These are phyloP conservation scores for Aspergillus fumigatiaffinis DNA, from an alignment of 2,329 filamentous ascomycete genomes.

Conservation along the genomic window DNA sequence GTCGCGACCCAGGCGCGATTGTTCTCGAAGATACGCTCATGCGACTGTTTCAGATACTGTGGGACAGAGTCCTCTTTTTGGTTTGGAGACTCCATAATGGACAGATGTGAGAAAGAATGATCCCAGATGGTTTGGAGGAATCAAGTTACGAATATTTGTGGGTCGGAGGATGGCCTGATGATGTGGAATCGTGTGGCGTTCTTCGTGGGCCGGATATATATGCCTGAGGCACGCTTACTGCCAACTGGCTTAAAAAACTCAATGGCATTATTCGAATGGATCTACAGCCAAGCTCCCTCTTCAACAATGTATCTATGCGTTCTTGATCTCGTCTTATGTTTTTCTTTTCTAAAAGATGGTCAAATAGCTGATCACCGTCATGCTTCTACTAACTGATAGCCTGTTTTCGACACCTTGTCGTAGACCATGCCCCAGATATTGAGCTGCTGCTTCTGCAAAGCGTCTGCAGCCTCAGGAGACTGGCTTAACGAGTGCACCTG, in stretches of 20 bases:
- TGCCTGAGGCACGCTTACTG: too few species aligned
- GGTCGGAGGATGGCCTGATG: too few species aligned
- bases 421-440: constrained; percentile 17
- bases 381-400: neutral
- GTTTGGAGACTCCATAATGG: neutral
- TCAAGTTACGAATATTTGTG: too few species aligned
- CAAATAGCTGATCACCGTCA: neutral
- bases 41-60: constrained; percentile 42
- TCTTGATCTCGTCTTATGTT: too few species aligned
- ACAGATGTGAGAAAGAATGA: neutral
- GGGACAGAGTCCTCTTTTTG: neutral
- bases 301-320: too few species aligned
- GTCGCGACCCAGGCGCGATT: constrained; percentile 63
- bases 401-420: constrained; percentile 1
- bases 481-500: constrained; percentile 13
- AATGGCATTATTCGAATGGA: too few species aligned
- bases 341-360: too few species aligned
- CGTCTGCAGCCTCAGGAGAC: constrained; percentile 11
- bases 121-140: neutral
- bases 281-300: too few species aligned
- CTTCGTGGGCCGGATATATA: too few species aligned
- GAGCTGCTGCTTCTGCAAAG: constrained; percentile 6
- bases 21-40: constrained; percentile 66
- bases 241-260: too few species aligned
- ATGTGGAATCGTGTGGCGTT: too few species aligned